Evolutionary conservation across 257 asterid genomes (phyloP).

Genomic region (Fraxinus excelsior): DNA sequence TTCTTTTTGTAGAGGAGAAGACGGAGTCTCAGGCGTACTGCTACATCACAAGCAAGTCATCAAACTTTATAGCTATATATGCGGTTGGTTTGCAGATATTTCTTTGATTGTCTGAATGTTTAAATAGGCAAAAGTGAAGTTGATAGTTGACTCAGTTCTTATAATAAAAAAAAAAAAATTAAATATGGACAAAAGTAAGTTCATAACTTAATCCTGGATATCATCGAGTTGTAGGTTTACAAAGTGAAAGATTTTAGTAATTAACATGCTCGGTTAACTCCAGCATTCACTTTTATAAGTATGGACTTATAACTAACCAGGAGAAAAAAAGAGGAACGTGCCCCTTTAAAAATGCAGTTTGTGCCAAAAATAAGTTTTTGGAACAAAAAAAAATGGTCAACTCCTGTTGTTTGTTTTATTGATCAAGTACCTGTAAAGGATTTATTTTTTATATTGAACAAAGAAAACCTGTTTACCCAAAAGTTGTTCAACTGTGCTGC

Average conservation of each 20-base stretch:
- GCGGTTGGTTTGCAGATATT: constrained; percentile 55
- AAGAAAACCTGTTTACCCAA: neutral
- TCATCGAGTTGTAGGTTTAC: neutral
- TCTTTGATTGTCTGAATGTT: constrained; percentile 23
- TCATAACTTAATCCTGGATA: neutral
- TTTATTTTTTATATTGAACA: neutral
- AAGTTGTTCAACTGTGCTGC: neutral
- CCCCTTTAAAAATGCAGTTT: neutral
- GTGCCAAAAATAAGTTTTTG: neutral
- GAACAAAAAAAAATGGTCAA: neutral
- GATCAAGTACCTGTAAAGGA: neutral
- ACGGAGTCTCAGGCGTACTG: constrained; percentile 97
- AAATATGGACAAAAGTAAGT: constrained; percentile 2
- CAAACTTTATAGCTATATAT: constrained; percentile 56
- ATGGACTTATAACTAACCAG: neutral
- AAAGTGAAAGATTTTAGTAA: neutral
- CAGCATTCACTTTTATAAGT: neutral
- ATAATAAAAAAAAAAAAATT: constrained; percentile 5
- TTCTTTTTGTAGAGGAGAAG: constrained; percentile 65
- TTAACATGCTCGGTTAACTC: neutral
- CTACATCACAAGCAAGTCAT: constrained; percentile 99
- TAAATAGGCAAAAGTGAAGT: constrained; percentile 16
- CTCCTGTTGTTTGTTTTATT: neutral
- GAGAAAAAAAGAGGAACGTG: neutral
- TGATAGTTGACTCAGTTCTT: constrained; percentile 8